phyloP scores from a whole-genome alignment of 2,329 filamentous ascomycete genomes.

The Colletotrichum trifolii region DNA sequence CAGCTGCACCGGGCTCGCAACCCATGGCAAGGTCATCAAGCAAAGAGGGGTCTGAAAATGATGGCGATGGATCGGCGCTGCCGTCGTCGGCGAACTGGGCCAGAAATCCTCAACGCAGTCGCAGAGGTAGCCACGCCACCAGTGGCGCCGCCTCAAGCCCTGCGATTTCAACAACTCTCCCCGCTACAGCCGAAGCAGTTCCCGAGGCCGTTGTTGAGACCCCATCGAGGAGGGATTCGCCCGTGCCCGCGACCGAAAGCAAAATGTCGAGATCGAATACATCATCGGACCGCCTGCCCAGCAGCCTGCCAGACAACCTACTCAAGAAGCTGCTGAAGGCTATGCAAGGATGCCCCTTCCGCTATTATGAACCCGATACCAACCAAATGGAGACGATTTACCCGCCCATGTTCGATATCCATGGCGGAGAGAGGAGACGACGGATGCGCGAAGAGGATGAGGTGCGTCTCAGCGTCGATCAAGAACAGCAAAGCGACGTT shows the following conservation, averaged over 20 bases:
- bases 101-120: slow-evolving; percentile 73
- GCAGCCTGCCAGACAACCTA: slow-evolving; percentile 38
- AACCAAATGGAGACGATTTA: slow-evolving; percentile 40
- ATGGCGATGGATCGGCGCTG: slow-evolving; percentile 86
- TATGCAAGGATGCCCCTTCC: slow-evolving; percentile 50
- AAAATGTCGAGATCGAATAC: slow-evolving; percentile 5
- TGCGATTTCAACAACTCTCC: slow-evolving; percentile 71
- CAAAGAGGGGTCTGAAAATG: slow-evolving; percentile 78
- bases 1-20: slow-evolving; percentile 57
- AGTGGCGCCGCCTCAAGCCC: slow-evolving; percentile 87
- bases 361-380: slow-evolving; percentile 37
- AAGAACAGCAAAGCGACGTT: slow-evolving; percentile 59
- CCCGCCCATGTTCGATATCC: slow-evolving; percentile 84
- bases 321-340: slow-evolving; percentile 51
- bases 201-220: slow-evolving; percentile 56
- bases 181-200: slow-evolving; percentile 61
- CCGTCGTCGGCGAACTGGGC: slow-evolving; percentile 97
- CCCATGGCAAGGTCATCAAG: slow-evolving; percentile 82
- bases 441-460: slow-evolving; percentile 80
- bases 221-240: slow-evolving; percentile 46
- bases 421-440: slow-evolving; percentile 84
- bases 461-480: slow-evolving; percentile 57
- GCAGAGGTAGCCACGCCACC: slow-evolving; percentile 81
- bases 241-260: slow-evolving; percentile 32
- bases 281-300: slow-evolving; percentile 7